A percentile compares a stretch with the other conserved stretches of the same genome.
phyloP scores from a whole-genome alignment of 169 alveolate species.

The Plasmodium cynomolgi region DNA sequence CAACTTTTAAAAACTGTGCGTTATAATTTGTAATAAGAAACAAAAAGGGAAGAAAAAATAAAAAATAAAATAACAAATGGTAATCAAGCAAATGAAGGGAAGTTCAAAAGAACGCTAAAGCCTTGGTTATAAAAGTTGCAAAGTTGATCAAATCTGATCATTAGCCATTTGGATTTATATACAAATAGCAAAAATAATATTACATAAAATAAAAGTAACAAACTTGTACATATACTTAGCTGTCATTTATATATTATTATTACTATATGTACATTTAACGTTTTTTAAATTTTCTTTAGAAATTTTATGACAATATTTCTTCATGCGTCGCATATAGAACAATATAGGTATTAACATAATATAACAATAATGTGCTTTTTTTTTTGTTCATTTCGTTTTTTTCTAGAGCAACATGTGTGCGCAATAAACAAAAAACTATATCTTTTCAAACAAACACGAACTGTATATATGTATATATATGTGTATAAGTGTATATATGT shows the following conservation, averaged over 20 bases:
- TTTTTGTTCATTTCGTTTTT: neutral
- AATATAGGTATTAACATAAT: neutral
- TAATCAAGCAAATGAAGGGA: neutral
- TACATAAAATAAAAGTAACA: neutral
- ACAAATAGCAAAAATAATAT: neutral
- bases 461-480: neutral
- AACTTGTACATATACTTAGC: neutral
- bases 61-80: neutral
- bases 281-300: neutral
- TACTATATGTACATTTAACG: neutral
- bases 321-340: neutral
- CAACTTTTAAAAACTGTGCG: neutral
- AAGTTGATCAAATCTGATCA: neutral
- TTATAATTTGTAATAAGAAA: neutral
- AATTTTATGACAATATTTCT: neutral
- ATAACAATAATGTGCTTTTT: neutral
- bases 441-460: neutral
- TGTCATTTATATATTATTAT: neutral
- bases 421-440: neutral
- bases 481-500: neutral
- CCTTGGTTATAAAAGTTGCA: neutral
- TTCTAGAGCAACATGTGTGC: neutral
- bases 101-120: neutral
- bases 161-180: neutral
- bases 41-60: slow-evolving; percentile 3